phyloP scores from a whole-genome alignment of 306 rosid species.

The Lablab purpureus region DNA sequence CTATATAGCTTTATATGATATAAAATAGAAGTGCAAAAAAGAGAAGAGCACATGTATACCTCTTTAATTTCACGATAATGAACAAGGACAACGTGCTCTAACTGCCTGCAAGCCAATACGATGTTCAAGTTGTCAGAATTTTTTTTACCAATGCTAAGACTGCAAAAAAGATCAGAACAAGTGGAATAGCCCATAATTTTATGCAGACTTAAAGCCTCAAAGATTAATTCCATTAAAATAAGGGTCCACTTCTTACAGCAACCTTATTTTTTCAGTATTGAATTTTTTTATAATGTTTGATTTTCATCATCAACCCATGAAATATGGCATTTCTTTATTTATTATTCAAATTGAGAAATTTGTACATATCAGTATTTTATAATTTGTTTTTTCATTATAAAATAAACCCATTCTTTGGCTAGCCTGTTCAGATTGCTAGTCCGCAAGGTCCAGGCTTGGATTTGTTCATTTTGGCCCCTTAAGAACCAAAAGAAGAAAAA shows the following conservation, averaged over 20 bases:
- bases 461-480: not conserved
- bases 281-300: not conserved
- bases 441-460: not conserved
- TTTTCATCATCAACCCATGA: not conserved
- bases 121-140: constrained; percentile 24
- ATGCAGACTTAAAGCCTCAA: not conserved
- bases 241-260: not conserved
- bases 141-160: not conserved
- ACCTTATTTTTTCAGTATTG: constrained; percentile 8
- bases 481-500: not conserved
- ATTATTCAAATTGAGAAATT: not conserved
- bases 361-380: not conserved
- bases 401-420: not conserved
- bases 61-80: constrained; percentile 76
- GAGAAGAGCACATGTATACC: constrained; percentile 50
- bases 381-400: not conserved
- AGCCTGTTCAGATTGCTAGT: constrained; percentile 3
- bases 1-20: constrained; percentile 13
- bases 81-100: constrained; percentile 82
- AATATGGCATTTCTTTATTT: not conserved
- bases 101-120: constrained; percentile 58
- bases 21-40: not conserved
- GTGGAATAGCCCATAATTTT: not conserved
- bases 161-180: not conserved
- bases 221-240: not conserved